Percentiles rank a stretch among this genome's conserved stretches.
These are phyloP conservation scores for Phytomonas sp. DNA, from an alignment of 208 protist species.

Conservation along the genomic window DNA sequence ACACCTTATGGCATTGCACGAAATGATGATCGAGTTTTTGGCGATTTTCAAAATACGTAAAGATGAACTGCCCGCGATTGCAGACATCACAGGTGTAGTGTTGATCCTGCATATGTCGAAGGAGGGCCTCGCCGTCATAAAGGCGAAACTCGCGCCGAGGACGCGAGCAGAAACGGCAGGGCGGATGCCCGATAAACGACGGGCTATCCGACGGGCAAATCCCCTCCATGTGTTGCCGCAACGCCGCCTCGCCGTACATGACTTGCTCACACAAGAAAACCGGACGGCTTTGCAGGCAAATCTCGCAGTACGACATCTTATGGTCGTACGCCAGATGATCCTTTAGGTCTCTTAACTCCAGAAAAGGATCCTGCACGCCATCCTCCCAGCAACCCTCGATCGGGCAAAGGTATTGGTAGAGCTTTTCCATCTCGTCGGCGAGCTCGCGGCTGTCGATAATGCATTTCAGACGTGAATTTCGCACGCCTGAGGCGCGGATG, in stretches of 20 bases:
- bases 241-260: constrained; percentile 36
- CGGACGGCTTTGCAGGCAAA: constrained; percentile 61
- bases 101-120: constrained; percentile 83
- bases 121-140: constrained; percentile 76
- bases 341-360: constrained; percentile 36
- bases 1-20: constrained; percentile 60
- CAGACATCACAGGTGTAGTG: constrained; percentile 89
- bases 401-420: constrained; percentile 71
- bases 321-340: constrained; percentile 70
- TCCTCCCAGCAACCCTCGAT: constrained; percentile 49
- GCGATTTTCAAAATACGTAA: constrained; percentile 78
- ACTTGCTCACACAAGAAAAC: constrained; percentile 82
- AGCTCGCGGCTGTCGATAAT: constrained; percentile 39
- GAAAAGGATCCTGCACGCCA: constrained; percentile 73
- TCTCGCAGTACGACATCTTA: constrained; percentile 52
- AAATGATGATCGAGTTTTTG: constrained; percentile 76
- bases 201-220: constrained; percentile 37
- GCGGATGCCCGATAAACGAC: constrained; percentile 80
- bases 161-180: constrained; percentile 66
- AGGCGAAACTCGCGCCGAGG: constrained; percentile 21
- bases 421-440: constrained; percentile 50
- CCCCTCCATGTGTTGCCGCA: constrained; percentile 61
- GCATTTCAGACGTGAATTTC: constrained; percentile 40
- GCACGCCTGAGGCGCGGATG: constrained; percentile 21
- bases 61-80: constrained; percentile 71